Conservation (phyloP, 1,139 yeast species). For the Hemisphaericaspora xylofermentans region DNA sequence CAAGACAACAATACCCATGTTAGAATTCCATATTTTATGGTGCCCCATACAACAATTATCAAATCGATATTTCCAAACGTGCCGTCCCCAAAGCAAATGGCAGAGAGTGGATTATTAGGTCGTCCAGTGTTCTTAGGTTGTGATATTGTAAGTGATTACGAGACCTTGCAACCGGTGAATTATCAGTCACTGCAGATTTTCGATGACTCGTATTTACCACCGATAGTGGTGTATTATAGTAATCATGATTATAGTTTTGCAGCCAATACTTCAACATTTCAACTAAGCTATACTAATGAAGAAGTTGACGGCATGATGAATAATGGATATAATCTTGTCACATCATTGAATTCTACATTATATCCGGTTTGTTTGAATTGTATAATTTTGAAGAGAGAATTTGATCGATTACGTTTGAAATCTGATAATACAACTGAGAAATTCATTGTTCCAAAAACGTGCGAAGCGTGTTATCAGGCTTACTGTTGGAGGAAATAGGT, state of each 20-base stretch:
- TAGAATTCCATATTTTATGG: slow-evolving; percentile 19
- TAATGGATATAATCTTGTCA: slow-evolving; percentile 55
- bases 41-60: background rate
- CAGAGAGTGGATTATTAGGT: slow-evolving; percentile 25
- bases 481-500: slow-evolving; percentile 11
- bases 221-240: slow-evolving; percentile 53
- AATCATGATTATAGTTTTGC: slow-evolving; percentile 40
- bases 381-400: slow-evolving; percentile 54
- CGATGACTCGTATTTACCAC: slow-evolving; percentile 37
- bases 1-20: slow-evolving; percentile 13
- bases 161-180: slow-evolving; percentile 10
- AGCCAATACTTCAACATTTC: slow-evolving; percentile 63
- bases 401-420: slow-evolving; percentile 37
- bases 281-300: slow-evolving; percentile 42
- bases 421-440: background rate
- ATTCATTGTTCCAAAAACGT: slow-evolving; percentile 11
- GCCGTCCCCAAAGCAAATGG: slow-evolving; percentile 34
- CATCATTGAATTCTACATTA: slow-evolving; percentile 40
- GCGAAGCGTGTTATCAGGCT: slow-evolving; percentile 12
- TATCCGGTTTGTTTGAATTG: slow-evolving; percentile 59
- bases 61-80: slow-evolving; percentile 36
- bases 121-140: slow-evolving; percentile 61
- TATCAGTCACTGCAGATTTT: background rate
- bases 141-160: slow-evolving; percentile 35
- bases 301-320: slow-evolving; percentile 47